Evolutionary conservation across 257 asterid genomes (phyloP), one percentile per base, ranked within the genome.

Genomic region (Scutellaria baicalensis): DNA sequence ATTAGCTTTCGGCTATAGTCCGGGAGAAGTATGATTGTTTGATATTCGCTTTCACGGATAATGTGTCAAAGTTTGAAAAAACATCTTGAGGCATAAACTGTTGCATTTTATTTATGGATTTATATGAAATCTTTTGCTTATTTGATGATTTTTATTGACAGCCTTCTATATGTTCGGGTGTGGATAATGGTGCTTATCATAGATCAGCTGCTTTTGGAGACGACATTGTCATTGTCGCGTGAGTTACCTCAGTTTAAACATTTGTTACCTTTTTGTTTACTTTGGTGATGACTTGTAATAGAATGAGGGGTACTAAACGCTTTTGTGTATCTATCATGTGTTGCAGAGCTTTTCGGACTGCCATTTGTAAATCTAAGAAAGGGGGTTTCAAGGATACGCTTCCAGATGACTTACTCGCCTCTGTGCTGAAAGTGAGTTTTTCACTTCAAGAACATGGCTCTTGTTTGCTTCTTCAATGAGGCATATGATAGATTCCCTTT

Each of bases 371-470:
- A 85, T 55, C 95, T 17, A 88, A 83, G 59, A 81, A 88, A 31
- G 97, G 98, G 40, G 97, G 98, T 17, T 93, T 93, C 80, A 90
- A 90, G 73, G 96, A 93, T 77, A 88, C 98, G 36, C 87, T 61
- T 77, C 87, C 98, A 0, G 97, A 93, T 83, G 98, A 93, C 78
- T 80, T 93, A 70, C 97, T 93, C 60, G 97, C 96, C 55, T 31
- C 98, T 52, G 92, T 90, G 52, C 89, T 93, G 9, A 93, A 90
- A 93, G 98, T 91, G 63, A 75, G 80, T 39, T 54, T 59, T 38
- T 11, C 60, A 1, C 7, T 36, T 17, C 59, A 6, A 62, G 42
- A 52, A 27, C 36, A 16, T 43, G 11, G 12, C 4, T 10, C 49
- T 9, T 11, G 12, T 43, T 43, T 43, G 4, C 5, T 43, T 10